Percentiles rank a stretch among this genome's conserved stretches.
Conservation (phyloP, 192 early-diverging fungal species). For the Coemansia erecta region DNA sequence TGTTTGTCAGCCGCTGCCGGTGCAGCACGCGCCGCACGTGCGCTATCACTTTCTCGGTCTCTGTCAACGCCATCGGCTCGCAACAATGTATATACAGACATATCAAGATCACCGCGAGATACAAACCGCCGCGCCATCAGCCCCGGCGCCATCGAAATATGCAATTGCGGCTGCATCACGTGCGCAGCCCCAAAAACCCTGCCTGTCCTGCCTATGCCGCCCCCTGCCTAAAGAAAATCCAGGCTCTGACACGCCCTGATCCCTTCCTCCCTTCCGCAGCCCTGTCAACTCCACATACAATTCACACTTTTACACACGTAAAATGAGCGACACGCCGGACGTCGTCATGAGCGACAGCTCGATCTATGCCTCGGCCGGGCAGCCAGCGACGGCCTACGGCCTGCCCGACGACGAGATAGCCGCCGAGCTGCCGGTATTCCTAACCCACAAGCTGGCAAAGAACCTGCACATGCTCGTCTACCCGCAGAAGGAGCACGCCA, state of each 20-base stretch:
- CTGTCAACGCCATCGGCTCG: background rate
- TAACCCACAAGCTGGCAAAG: conserved; percentile 66
- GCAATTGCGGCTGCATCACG: conserved; percentile 1
- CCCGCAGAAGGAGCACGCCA: conserved; percentile 59
- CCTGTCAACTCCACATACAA: background rate
- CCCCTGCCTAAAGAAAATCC: background rate
- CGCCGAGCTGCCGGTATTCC: conserved; percentile 77
- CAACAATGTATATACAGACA: background rate
- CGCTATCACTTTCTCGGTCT: background rate
- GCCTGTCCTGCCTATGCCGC: background rate
- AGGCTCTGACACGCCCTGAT: too few relatives aligned
- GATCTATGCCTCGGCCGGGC: background rate
- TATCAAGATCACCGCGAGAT: too few relatives aligned
- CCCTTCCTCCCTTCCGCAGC: too few relatives aligned
- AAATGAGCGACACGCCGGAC: conserved; percentile 5
- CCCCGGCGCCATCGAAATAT: background rate
- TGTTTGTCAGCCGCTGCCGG: conserved; percentile 19
- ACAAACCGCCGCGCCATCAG: too few relatives aligned
- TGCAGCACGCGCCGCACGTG: conserved; percentile 23
- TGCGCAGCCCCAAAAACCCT: background rate
- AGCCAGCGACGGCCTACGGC: conserved; percentile 34
- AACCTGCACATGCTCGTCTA: conserved; percentile 82
- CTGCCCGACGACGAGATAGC: conserved; percentile 65
- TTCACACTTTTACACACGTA: background rate
- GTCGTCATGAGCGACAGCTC: conserved; percentile 1